These are phyloP conservation scores for Lyophyllum semitale DNA, from an alignment of 768 basidiomycete species.

Conservation along the genomic window DNA sequence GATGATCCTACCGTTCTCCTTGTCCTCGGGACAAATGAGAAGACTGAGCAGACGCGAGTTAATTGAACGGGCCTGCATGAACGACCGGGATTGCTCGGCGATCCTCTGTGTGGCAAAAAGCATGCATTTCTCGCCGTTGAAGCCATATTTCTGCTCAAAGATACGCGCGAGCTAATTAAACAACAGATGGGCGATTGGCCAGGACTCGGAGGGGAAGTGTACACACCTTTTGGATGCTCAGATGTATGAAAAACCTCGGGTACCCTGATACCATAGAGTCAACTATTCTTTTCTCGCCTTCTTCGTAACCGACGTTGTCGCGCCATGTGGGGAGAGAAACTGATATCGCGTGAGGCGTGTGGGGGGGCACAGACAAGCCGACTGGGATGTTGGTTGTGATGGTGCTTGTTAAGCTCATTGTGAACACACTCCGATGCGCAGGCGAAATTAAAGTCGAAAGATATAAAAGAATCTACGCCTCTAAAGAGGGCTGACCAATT, in stretches of 20 bases:
- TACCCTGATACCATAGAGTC: conserved; percentile 87
- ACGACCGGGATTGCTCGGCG: conserved; percentile 76
- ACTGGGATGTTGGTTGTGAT: conserved; percentile 30
- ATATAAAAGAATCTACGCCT: neutral
- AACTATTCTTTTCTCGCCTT: conserved; percentile 78
- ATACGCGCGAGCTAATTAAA: conserved; percentile 68
- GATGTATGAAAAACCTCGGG: conserved; percentile 92
- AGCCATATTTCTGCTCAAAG: conserved; percentile 78
- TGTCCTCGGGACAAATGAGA: conserved; percentile 65
- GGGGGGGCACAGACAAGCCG: conserved; percentile 61
- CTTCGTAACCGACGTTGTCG: conserved; percentile 91
- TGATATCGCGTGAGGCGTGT: conserved; percentile 87
- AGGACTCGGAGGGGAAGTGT: neutral
- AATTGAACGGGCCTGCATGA: conserved; percentile 58
- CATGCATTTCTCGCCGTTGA: conserved; percentile 71
- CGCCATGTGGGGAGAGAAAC: conserved; percentile 94
- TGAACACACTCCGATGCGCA: neutral
- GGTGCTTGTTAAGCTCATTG: conserved; percentile 15
- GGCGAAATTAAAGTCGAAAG: neutral
- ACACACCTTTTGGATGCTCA: conserved; percentile 77
- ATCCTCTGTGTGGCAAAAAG: conserved; percentile 74
- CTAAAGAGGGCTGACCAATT: neutral
- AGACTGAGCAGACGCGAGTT: conserved; percentile 67
- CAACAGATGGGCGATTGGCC: neutral
- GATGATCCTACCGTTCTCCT: conserved; percentile 27